Conservation (phyloP, 2,329 filamentous ascomycete genomes). For the Fusarium bactridioides region DNA sequence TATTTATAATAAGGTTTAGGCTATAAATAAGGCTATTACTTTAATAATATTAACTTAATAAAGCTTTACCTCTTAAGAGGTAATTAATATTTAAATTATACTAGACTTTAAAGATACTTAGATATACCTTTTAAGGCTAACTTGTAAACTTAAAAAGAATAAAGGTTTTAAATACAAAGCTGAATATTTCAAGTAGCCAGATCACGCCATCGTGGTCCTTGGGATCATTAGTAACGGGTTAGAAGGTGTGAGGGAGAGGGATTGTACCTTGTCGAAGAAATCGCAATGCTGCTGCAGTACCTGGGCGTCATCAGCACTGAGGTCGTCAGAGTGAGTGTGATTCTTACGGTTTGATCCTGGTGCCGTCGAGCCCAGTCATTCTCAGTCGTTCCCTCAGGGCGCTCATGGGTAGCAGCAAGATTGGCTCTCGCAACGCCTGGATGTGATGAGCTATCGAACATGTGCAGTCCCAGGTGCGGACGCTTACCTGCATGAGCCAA, state of each 20-base stretch:
- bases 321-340: accelerated
- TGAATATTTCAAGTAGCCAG: background rate
- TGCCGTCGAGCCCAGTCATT: background rate
- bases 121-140: no score
- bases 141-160: no score
- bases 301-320: accelerated
- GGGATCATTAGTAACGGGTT: accelerated
- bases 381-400: background rate
- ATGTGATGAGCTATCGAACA: accelerated
- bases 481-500: background rate
- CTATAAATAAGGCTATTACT: no score
- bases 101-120: no score
- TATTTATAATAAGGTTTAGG: no score
- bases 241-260: accelerated
- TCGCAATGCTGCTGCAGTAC: background rate
- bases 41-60: no score
- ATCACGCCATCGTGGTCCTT: background rate
- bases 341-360: accelerated
- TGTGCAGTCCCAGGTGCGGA: accelerated
- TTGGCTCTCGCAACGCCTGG: background rate
- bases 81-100: no score
- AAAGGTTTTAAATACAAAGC: no score
- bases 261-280: background rate
- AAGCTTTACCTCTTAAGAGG: no score
- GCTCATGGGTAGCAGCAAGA: background rate